Percentiles rank a stretch among this genome's conserved stretches.
These are phyloP conservation scores for Penicillium silybi DNA, from an alignment of 495 filamentous ascomycete genomes.

Conservation along the genomic window DNA sequence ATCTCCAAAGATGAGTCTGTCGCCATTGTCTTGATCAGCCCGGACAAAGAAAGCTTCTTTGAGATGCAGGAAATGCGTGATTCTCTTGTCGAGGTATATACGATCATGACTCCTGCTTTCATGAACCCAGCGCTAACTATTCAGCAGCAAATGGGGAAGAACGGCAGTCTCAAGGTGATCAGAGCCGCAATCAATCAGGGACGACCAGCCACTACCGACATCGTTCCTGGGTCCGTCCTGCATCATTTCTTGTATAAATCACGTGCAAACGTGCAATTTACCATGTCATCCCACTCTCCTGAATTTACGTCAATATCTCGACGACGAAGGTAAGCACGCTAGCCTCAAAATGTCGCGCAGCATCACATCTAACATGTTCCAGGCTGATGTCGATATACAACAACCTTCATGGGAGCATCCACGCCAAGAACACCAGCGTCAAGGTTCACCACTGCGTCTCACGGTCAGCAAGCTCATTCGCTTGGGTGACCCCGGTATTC, in stretches of 20 bases:
- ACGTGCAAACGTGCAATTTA: slow-evolving; percentile 88
- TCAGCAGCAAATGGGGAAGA: slow-evolving; percentile 62
- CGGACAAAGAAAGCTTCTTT: slow-evolving; percentile 90
- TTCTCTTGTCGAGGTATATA: slow-evolving; percentile 60
- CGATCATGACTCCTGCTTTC: not conserved
- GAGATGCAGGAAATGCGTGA: slow-evolving; percentile 83
- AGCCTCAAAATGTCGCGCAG: too few relatives aligned
- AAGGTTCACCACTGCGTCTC: slow-evolving; percentile 79
- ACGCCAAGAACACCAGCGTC: slow-evolving; percentile 75
- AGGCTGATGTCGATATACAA: slow-evolving; percentile 82
- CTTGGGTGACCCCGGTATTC: slow-evolving; percentile 85
- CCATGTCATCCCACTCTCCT: slow-evolving; percentile 78
- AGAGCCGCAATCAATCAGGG: slow-evolving; percentile 66
- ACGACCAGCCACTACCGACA: slow-evolving; percentile 64
- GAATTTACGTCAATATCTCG: slow-evolving; percentile 62
- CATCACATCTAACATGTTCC: not conserved
- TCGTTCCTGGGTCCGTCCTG: slow-evolving; percentile 74
- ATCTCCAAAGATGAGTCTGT: slow-evolving; percentile 65
- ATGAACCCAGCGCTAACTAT: not conserved
- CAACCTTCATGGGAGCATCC: slow-evolving; percentile 74
- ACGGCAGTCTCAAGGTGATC: slow-evolving; percentile 70
- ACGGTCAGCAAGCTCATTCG: slow-evolving; percentile 70
- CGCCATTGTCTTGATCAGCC: slow-evolving; percentile 88
- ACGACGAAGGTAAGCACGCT: slow-evolving; percentile 52
- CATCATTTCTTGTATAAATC: slow-evolving; percentile 95